Evolutionary conservation across 768 basidiomycete species (phyloP), one percentile per base, ranked within the genome.

Genomic region (Podaxis sp.): DNA sequence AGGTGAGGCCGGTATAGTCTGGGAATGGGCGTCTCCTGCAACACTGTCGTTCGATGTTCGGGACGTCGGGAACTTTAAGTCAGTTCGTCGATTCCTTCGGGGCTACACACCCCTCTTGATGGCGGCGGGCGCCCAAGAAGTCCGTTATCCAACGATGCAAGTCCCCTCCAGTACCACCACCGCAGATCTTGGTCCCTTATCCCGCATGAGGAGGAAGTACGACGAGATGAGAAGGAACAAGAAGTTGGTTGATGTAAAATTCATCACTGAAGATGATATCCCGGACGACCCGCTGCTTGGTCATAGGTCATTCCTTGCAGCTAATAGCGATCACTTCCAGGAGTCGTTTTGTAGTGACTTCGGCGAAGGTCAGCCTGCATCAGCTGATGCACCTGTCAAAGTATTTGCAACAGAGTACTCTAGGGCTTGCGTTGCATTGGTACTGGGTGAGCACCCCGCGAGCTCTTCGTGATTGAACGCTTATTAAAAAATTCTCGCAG

Each of bases 231-330:
- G 65, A 56, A 38, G 46, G 48, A 38, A 20, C 4, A 26, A 38
- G 24, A 40, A 52, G 28, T 46, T 63, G 13, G 60, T 63, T 1
- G 65, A 66, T 38, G 62, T 64, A 2, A 41, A 49, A 6, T 64
- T 66, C 24, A 36, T 61, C 2, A 28, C 63, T 12, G 15, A 54
- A 2, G 59, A 56, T 58, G 50, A 48, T 15, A 41, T 41, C 22
- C 41, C 41, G 26, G 59, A 57, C 30, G 41, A 57, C 11, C 59
- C 55, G 13, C 33, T 62, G n/a, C 44, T 61, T 7, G 65, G 44
- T 15, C 65, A 65, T 41, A 52, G 61, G n/a, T 54, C 40, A n/a
- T 66, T 63, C 58, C 58, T 66, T 20, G 62, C 65, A 13, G 58
- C 53, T 1, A 46, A 50, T 11, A 56, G 53, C 30, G 48, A 49